phyloP scores from a whole-genome alignment of 1,139 yeast genomes.

The Pichia sp. region DNA sequence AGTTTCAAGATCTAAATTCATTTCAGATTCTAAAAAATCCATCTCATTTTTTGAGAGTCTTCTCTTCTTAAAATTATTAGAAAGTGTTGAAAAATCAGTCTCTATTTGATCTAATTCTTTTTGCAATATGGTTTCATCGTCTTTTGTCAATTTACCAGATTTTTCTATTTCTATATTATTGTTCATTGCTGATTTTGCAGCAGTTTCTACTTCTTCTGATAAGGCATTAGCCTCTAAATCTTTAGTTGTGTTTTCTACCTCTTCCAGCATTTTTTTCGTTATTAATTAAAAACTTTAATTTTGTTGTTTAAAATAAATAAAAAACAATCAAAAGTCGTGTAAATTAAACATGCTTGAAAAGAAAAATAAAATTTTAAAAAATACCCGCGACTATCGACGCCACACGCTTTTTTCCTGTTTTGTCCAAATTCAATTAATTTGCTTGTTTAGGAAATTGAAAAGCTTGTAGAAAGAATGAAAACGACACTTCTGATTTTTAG shows the following conservation, averaged over 20 bases:
- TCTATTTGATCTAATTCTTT: constrained; percentile 13
- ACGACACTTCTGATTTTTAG: background rate
- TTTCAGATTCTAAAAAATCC: constrained; percentile 22
- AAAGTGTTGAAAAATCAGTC: constrained; percentile 6
- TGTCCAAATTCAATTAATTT: background rate
- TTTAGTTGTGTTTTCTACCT: background rate
- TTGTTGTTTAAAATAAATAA: background rate
- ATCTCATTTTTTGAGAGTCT: constrained; percentile 16
- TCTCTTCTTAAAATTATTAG: constrained; percentile 10
- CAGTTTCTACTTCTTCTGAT: background rate
- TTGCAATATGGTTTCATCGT: background rate
- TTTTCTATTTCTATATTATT: background rate
- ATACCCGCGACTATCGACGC: constrained; percentile 4
- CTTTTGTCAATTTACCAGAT: background rate
- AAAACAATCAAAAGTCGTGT: background rate
- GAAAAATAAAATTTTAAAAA: background rate
- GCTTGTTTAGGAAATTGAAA: background rate
- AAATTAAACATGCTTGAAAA: background rate
- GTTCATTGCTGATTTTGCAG: background rate
- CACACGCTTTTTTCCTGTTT: background rate
- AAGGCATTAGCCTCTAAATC: background rate
- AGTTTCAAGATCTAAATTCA: constrained; percentile 22
- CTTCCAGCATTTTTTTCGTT: background rate
- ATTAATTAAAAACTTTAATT: background rate
- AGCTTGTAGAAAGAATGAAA: background rate